Base-by-base conservation (phyloP, 805 yeast genomes). In the Pichia sporocuriosa region DNA sequence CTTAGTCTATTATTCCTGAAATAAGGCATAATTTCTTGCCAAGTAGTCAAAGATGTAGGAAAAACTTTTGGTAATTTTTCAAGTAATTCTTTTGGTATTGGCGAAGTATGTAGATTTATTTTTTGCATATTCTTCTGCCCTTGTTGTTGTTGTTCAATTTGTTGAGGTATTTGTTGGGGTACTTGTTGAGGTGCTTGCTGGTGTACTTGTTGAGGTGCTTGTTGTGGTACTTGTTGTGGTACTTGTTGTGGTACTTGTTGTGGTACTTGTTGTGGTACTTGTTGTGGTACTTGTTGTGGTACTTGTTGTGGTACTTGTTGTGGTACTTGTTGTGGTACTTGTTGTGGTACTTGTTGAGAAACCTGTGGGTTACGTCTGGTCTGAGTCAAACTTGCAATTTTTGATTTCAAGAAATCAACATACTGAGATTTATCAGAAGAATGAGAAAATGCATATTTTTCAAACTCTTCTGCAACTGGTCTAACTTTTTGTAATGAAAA, bases 41-140 rank as follows among this genome's bases (percentile, higher is more conserved):
- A 88, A 6, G 94, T 84, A 50, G 74, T 80, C 23, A 80, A 80
- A 37, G 79, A 81, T 12, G 81, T 80, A 0, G 96, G 96, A 26
- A 86, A 66, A 8, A 54, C 48, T 35, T 75, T 81, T 9, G 95
- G 94, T 35, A 86, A 73, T 52, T 75, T 75, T 40, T 72, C 68
- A 17, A 86, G 62, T 21, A 86, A 59, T 2, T 77, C 74, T 13
- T 73, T 74, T 0, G 95, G 95, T 38, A 88, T 85, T 3, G 85
- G 87, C 2, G 77, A 65, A 32, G 75, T 77, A 47, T 81, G 75
- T 56, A 84, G 63, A 42, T 70, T 74, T 24, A 67, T 54, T 27
- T 54, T 58, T 9, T 6, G 12, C 16, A 17, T 30, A 16, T 23
- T 31, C 13, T 20, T 20, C 24, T 40, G 44, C 21, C 30, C 43